Conservation (phyloP, 805 yeast species). For the Metschnikowia lunata region DNA sequence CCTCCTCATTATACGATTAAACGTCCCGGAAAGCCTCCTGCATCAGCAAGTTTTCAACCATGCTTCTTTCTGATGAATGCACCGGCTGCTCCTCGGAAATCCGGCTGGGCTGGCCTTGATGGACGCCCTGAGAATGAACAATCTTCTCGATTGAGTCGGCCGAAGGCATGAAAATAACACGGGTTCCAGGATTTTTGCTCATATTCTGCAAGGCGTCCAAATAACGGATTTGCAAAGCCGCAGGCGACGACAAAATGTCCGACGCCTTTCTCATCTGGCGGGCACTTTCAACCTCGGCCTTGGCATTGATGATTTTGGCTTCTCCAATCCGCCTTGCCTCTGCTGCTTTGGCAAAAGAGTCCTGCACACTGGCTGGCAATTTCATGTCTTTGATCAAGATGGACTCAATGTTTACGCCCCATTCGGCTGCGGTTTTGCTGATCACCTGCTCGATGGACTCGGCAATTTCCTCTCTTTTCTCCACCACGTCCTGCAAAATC, state of each 20-base stretch:
- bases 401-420: constrained; percentile 70
- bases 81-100: constrained; percentile 7
- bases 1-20: neutral
- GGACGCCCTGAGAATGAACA: constrained; percentile 21
- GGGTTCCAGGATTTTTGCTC: constrained; percentile 59
- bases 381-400: constrained; percentile 64
- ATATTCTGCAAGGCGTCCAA: constrained; percentile 74
- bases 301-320: constrained; percentile 68
- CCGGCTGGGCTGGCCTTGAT: constrained; percentile 6
- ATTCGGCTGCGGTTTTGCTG: constrained; percentile 54
- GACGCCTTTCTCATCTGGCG: constrained; percentile 77
- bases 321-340: constrained; percentile 75
- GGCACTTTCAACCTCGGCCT: constrained; percentile 72
- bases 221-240: constrained; percentile 76
- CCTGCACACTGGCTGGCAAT: constrained; percentile 51
- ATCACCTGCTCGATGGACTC: constrained; percentile 58
- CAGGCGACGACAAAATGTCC: constrained; percentile 65
- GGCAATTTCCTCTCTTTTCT: constrained; percentile 65
- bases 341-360: constrained; percentile 67
- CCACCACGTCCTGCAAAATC: constrained; percentile 65
- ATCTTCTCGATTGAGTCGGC: constrained; percentile 39
- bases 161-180: constrained; percentile 71
- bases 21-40: constrained; percentile 16
- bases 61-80: constrained; percentile 6
- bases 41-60: constrained; percentile 16